phyloP scores from a whole-genome alignment of 225 moss, liverwort and hornwort genomes.

The Bryum argenteum region DNA sequence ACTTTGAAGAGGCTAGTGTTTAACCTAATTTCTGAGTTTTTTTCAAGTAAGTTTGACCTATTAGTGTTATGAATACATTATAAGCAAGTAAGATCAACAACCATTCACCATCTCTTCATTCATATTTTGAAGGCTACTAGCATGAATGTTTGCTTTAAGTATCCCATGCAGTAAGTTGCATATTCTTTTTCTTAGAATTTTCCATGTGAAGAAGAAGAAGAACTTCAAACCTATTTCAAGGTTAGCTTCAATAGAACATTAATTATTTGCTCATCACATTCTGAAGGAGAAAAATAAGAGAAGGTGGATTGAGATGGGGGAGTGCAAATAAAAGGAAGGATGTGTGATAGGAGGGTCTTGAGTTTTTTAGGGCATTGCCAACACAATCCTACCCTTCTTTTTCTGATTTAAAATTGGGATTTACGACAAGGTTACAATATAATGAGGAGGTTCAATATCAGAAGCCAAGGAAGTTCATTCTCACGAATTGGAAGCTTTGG shows the following conservation, averaged over 20 bases:
- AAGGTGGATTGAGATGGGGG: neutral
- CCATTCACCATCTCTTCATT: constrained; percentile 8
- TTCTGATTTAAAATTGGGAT: constrained; percentile 16
- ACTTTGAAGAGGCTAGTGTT: constrained; percentile 29
- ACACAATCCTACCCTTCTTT: neutral
- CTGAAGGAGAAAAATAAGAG: constrained; percentile 19
- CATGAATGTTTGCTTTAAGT: constrained; percentile 1
- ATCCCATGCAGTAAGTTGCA: constrained; percentile 1
- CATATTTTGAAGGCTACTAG: constrained; percentile 31
- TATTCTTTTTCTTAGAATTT: constrained; percentile 6
- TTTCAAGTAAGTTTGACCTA: neutral
- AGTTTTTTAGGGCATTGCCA: constrained; percentile 14
- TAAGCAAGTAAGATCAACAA: constrained; percentile 14
- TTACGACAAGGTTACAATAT: constrained; percentile 17
- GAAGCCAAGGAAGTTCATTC: constrained; percentile 21
- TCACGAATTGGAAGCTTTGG: neutral
- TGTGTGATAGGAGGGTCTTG: constrained; percentile 11
- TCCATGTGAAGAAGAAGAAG: neutral
- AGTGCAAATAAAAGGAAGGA: constrained; percentile 19
- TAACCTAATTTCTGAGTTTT: constrained; percentile 7
- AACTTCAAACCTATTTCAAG: too few species aligned
- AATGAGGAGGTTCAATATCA: constrained; percentile 36
- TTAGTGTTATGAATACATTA: neutral
- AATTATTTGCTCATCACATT: constrained; percentile 2
- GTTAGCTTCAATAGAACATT: too few species aligned